Evolutionary conservation across 148 eudicot species (phyloP), one percentile per base, ranked within the genome.

Genomic region (Oxyria digyna): DNA sequence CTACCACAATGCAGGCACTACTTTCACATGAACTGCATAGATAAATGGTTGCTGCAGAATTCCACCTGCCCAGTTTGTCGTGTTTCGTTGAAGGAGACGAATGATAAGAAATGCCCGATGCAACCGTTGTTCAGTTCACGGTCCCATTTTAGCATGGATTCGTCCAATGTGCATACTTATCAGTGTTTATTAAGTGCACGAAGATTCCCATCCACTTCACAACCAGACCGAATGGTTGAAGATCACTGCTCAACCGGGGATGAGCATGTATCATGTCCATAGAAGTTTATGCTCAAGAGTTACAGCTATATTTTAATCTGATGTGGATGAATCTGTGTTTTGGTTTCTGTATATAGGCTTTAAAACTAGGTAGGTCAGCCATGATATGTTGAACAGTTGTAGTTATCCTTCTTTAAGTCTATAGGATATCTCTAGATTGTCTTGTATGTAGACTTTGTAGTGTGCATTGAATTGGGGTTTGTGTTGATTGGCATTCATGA

Each of bases 51-150:
- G 62, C 87, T 84, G 35, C 92, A 89, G 64, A 88, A 89, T 69
- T 85, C 86, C 65, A 91, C 97, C 38, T 91, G 97, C 67, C 97
- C 97, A 5, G 91, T 91, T 67, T 91, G 97, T 69, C 84, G 97
- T 8, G 72, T 89, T 37, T 91, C 97, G 0, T 77, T 91, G 55
- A 87, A 89, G 3, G 96, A 86, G 23, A 67, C 71, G 20, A 80
- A 76, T 64, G 91, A 86, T 71, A 88, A 81, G 75, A 86, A 86
- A 72, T 80, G 87, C 50, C 5, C 67, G 13, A 63, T 32, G 41
- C 96, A 84, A 50, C 85, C 90, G 5, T 42, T 89, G 76, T 81
- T 85, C 73, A 83, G 96, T 64, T 82, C 90, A 42, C 78, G 90
- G 50, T 79, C 86, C 55, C 82, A 74, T 32, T 65, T 72, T 46